Percentiles rank a stretch among this genome's conserved stretches.
These are phyloP conservation scores for Multifurca ochricompacta DNA, from an alignment of 768 basidiomycete genomes.

Conservation along the genomic window DNA sequence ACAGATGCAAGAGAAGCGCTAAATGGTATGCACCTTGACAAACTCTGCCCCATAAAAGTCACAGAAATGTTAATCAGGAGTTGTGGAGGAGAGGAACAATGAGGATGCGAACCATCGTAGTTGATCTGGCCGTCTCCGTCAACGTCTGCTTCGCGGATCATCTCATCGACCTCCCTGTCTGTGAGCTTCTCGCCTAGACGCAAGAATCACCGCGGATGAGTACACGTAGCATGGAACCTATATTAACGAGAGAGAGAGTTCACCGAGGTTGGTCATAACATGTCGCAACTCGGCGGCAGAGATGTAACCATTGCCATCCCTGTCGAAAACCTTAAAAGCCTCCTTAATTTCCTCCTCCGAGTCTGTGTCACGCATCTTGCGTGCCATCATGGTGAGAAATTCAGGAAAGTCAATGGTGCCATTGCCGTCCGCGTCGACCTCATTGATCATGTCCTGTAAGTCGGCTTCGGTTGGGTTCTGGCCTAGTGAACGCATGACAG, in stretches of 20 bases:
- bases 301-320: slow-evolving; percentile 91
- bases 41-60: slow-evolving; percentile 44
- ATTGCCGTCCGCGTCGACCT: slow-evolving; percentile 85
- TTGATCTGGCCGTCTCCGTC: slow-evolving; percentile 94
- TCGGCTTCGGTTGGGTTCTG: slow-evolving; percentile 92
- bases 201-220: background rate
- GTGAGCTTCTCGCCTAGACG: slow-evolving; percentile 73
- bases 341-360: slow-evolving; percentile 92
- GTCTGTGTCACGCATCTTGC: slow-evolving; percentile 89
- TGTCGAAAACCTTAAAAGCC: slow-evolving; percentile 97
- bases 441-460: slow-evolving; percentile 93
- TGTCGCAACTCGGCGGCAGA: slow-evolving; percentile 77
- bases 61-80: slow-evolving; percentile 6
- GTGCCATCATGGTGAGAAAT: slow-evolving; percentile 78
- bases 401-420: slow-evolving; percentile 78
- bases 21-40: slow-evolving; percentile 47
- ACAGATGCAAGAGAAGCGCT: background rate
- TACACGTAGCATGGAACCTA: background rate
- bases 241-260: slow-evolving; percentile 17
- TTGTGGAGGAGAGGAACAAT: background rate
- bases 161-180: slow-evolving; percentile 85
- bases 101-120: slow-evolving; percentile 54
- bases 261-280: slow-evolving; percentile 88
- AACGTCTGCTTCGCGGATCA: slow-evolving; percentile 94
- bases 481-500: slow-evolving; percentile 88